Evolutionary conservation across 1,284 basidiomycete species (phyloP), one percentile per base, ranked within the genome.

Genomic region (Sporisorium sorghi): DNA sequence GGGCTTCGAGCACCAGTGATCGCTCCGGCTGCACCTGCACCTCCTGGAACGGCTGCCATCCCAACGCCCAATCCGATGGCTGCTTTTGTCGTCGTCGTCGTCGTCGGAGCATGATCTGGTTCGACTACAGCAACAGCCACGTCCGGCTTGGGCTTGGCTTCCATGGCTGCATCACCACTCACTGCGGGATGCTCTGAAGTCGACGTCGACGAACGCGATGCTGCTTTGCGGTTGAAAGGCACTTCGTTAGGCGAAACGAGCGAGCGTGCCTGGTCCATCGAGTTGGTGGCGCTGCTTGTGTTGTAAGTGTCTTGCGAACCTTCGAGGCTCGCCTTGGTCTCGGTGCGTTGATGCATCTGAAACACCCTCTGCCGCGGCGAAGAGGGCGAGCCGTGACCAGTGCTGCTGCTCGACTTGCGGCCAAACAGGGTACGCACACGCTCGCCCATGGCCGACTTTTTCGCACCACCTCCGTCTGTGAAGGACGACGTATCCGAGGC

Each of bases 351-450:
- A 10, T 52, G 49, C 35, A 26, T n/a, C 19, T 55, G 58, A 28
- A 57, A 49, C 10, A 44, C n/a, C 39, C 47, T 56, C 21, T 50
- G 54, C 19, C 17, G 44, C 12, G 66, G 66, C 46, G 72, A 74
- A 11, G 55, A 42, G 14, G 62, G 62, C 35, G 58, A 40, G 23
- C 43, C 52, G 15, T 66, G 61, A 9, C 72, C 72, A 2, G 57
- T 57, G 58, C 58, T 69, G 62, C 66, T 63, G 54, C 42, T 70
- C 39, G 63, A 69, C 47, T 69, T 77, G 10, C 74, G 62, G 15
- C 74, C 71, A 23, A 77, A 77, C 19, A 77, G 43, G n/a, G 57
- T 70, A 14, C 74, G 65, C 1, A 77, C 72, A 2, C 74, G 63
- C 30, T 65, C 66, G 55, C 74, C 50, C 50, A 77, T 61, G 3